phyloP scores from a whole-genome alignment of 2,329 filamentous ascomycete species.

The Fusarium bactridioides region DNA sequence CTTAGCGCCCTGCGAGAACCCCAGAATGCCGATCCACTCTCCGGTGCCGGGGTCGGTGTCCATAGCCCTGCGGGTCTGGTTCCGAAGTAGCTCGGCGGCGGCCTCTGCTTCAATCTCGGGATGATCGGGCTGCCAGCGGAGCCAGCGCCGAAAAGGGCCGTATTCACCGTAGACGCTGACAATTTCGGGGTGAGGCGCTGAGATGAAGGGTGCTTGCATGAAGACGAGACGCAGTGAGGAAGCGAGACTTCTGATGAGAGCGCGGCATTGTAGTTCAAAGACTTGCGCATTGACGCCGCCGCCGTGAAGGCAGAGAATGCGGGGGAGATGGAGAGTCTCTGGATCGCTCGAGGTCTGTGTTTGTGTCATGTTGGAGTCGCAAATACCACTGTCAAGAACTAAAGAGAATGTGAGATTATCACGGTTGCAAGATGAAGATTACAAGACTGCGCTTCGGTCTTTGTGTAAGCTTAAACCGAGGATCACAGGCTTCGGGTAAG shows the following conservation, averaged over 20 bases:
- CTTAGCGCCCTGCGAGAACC: constrained; percentile 74
- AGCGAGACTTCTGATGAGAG: constrained; percentile 55
- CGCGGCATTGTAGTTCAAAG: constrained; percentile 73
- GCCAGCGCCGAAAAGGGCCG: constrained; percentile 70
- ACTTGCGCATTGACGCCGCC: constrained; percentile 77
- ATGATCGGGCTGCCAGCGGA: constrained; percentile 70
- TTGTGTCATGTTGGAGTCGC: constrained; percentile 26
- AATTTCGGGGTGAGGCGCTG: constrained; percentile 68
- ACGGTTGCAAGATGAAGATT: background rate
- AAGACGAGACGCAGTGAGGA: constrained; percentile 75
- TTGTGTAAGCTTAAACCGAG: background rate
- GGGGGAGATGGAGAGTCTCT: constrained; percentile 55
- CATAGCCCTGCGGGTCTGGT: constrained; percentile 56
- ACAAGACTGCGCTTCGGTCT: background rate
- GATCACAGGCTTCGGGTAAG: constrained; percentile 19
- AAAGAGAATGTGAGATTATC: background rate
- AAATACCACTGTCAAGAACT: background rate
- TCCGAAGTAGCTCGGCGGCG: constrained; percentile 52
- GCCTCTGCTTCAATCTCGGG: constrained; percentile 57
- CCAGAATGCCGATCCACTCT: constrained; percentile 66
- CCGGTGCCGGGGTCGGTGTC: constrained; percentile 62
- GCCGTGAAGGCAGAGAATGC: constrained; percentile 83
- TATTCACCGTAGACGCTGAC: constrained; percentile 69
- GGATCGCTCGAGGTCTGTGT: constrained; percentile 4
- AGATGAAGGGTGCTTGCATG: constrained; percentile 73